Base-by-base conservation (phyloP, 768 basidiomycete genomes). In the Asterophora parasitica region DNA sequence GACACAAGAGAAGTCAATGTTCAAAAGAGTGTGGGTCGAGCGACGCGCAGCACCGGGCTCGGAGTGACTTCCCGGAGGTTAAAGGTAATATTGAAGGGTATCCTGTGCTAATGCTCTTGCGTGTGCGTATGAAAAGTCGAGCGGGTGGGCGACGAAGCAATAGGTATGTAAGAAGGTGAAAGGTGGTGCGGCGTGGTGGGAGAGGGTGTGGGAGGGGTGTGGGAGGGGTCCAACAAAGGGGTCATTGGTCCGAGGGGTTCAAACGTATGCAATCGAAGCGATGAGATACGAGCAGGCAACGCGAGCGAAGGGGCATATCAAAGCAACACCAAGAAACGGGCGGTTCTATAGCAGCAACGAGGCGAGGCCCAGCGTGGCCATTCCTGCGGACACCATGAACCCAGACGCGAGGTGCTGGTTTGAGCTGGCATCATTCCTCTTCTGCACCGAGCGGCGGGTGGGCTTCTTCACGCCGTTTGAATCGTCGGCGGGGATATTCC, bases 401-500 rank as follows among this genome's bases (percentile, higher is more conserved):
- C 58, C 58, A n/a, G 57, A 45, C 48, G 57, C 41, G 50, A 63
- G 57, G 19, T 53, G 59, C 13, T 57, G 46, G 40, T 57, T 46
- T 16, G 32, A 56, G 19, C 55, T 46, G 30, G 57, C 61, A 44
- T 58, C 61, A 44, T 54, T 62, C 23, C 62, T 62, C 48, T 56
- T 54, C 42, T 51, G 23, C 41, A 65, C 47, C 32, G 52, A 57
- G 38, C 50, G 49, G 9, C 53, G 53, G 1, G 49, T 17, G 13
- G 39, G 52, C 42, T 43, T 48, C 48, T 59, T 56, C 15, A 63
- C 61, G 41, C 61, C 61, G 47, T 60, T 58, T 9, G 48, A 31
- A 17, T 50, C 58, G 7, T 61, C 48, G 7, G 59, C 9, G 11
- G 63, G 20, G 2, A 77, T 64, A 30, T 84, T 87, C 53, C 85